phyloP scores from a whole-genome alignment of 1,284 basidiomycete genomes.

The Mycena sp. region DNA sequence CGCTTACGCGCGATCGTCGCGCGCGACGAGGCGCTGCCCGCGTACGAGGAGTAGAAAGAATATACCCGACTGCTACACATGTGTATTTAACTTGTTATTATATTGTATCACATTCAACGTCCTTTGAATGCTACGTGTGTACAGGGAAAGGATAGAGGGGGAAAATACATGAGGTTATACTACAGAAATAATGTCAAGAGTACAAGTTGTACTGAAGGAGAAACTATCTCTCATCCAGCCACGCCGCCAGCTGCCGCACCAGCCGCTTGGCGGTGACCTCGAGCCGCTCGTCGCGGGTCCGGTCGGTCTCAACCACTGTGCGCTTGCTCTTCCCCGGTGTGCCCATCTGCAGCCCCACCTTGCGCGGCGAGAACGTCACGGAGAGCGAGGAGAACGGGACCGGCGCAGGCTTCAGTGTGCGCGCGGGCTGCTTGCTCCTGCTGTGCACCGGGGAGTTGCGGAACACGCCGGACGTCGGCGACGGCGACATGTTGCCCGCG shows the following conservation, averaged over 20 bases:
- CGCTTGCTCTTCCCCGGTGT: constrained; percentile 47
- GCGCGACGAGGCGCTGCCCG: not conserved
- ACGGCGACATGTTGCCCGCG: constrained; percentile 13
- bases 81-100: too few relatives aligned
- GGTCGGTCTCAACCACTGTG: constrained; percentile 65
- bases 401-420: constrained; percentile 15
- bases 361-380: constrained; percentile 66
- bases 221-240: constrained; percentile 25
- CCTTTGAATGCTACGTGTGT: too few relatives aligned
- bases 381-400: constrained; percentile 58
- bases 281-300: constrained; percentile 63
- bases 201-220: not conserved
- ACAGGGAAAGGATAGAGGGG: too few relatives aligned
- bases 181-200: not conserved
- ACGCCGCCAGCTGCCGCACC: constrained; percentile 39
- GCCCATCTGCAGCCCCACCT: constrained; percentile 62
- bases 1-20: constrained; percentile 8
- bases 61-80: not conserved
- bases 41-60: not conserved
- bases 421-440: constrained; percentile 19
- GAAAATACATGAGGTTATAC: not conserved
- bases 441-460: constrained; percentile 10
- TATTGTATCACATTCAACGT: too few relatives aligned
- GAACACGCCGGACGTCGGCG: constrained; percentile 28
- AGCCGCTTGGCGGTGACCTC: constrained; percentile 67